Base-by-base conservation (phyloP, 169 alveolate genomes). In the Plasmodium fragile region DNA sequence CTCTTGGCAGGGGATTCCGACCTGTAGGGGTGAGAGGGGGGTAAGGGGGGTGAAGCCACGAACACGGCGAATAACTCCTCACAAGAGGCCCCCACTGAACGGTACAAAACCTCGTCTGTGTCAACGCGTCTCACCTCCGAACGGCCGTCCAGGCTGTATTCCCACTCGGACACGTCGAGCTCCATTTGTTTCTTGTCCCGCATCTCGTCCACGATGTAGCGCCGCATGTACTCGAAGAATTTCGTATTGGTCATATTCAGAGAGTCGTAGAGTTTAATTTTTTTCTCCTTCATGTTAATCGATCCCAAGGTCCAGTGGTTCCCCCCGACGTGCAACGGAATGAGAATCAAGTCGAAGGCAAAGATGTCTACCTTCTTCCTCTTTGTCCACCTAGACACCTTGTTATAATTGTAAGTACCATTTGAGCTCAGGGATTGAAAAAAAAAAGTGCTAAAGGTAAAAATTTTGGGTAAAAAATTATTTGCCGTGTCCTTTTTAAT, bases 241-340 rank as follows among this genome's bases (percentile, higher is more conserved):
- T 83, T 84, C 83, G 92, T 83, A 28, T 81, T 82, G 18, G 81
- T 43, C 36, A 97, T 97, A 16, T 98, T 96, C 52, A 97, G 71
- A 5, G 98, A 97, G 71, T 97, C 98, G 85, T 96, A 95, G 39
- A 95, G 70, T 83, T 92, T 80, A 11, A 97, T 97, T 41, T 96
- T 59, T 70, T 96, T 90, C 34, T 92, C 94, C 82, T 97, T 79
- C 95, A 97, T 96, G 91, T 97, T 96, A 13, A 97, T 97, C 0
- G 96, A 96, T 7, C 99, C 99, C 34, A 97, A 92, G 7, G 98
- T 95, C 99, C 99, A 97, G 92, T 97, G 99, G 16, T 95, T 95
- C 49, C 97, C 96, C 36, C 93, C 83, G 2, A 95, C 95, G 81
- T 97, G 97, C 30, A 97, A 92, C 13, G 99, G 99, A 32, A 97